A percentile compares a stretch with the other conserved stretches of the same genome.
These are phyloP conservation scores for Ceratobasidium sp. DNA, from an alignment of 1,284 basidiomycete species.

Conservation along the genomic window DNA sequence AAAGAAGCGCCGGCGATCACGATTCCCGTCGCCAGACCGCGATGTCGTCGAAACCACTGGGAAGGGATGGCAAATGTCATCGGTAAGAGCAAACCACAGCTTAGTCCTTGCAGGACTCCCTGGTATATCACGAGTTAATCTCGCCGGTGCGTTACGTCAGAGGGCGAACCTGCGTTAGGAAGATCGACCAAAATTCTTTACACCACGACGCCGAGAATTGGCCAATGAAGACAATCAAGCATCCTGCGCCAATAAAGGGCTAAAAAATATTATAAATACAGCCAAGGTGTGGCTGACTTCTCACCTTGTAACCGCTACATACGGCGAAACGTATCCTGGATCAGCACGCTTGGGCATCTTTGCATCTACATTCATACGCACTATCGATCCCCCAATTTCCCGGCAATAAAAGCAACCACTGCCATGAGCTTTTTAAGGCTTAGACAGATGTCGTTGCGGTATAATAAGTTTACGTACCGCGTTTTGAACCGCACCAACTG, in stretches of 20 bases:
- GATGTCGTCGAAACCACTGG: constrained; percentile 51
- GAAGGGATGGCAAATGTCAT: constrained; percentile 48
- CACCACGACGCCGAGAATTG: constrained; percentile 49
- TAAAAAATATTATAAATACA: background rate
- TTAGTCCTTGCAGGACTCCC: constrained; percentile 31
- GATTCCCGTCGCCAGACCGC: constrained; percentile 51
- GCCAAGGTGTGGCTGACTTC: background rate
- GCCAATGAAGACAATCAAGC: constrained; percentile 46
- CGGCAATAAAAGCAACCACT: constrained; percentile 47
- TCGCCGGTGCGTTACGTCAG: constrained; percentile 26
- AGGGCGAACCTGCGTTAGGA: constrained; percentile 50
- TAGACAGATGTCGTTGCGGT: background rate
- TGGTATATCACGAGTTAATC: background rate
- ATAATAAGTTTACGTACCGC: constrained; percentile 29
- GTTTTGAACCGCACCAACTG: constrained; percentile 46
- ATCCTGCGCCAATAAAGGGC: constrained; percentile 49
- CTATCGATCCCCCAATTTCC: constrained; percentile 49
- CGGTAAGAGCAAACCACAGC: constrained; percentile 28
- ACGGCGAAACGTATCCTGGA: background rate
- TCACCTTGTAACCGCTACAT: constrained; percentile 36
- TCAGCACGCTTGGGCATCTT: background rate
- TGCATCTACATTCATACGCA: constrained; percentile 19
- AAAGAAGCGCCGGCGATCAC: constrained; percentile 50
- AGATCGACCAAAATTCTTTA: constrained; percentile 50
- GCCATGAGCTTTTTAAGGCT: constrained; percentile 41